Conservation (phyloP, 352 stramenopile species). For the Phytophthora tubulina region DNA sequence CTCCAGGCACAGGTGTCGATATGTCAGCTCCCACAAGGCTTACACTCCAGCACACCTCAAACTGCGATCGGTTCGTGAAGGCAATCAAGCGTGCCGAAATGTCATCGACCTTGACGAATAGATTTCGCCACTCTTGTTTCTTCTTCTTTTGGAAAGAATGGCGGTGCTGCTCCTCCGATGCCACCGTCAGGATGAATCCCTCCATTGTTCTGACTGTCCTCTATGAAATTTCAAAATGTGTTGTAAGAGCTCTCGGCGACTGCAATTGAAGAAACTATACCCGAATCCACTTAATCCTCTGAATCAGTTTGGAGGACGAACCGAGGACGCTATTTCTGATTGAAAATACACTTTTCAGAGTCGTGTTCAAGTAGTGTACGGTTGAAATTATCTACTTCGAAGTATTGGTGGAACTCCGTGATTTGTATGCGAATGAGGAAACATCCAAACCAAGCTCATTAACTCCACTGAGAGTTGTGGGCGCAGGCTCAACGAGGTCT, state of each 20-base stretch:
- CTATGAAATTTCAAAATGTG: constrained; percentile 3
- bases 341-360: not conserved
- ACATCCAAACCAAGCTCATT: constrained; percentile 67
- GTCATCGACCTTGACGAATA: constrained; percentile 72
- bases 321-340: constrained; percentile 22
- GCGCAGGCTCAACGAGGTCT: constrained; percentile 24
- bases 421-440: constrained; percentile 62
- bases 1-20: constrained; percentile 61
- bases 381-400: constrained; percentile 11
- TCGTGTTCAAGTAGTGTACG: not conserved
- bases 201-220: constrained; percentile 44
- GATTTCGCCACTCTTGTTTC: constrained; percentile 58
- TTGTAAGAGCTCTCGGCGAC: not conserved
- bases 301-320: constrained; percentile 17
- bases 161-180: constrained; percentile 32
- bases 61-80: constrained; percentile 62
- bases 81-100: constrained; percentile 70
- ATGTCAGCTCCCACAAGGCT: constrained; percentile 61
- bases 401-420: constrained; percentile 10
- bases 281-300: constrained; percentile 1
- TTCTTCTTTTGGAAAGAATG: constrained; percentile 27
- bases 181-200: constrained; percentile 53
- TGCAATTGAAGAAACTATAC: not conserved
- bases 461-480: constrained; percentile 51
- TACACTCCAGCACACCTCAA: constrained; percentile 60